phyloP scores from a whole-genome alignment of 495 filamentous ascomycete species.

The Saxophila tyrrhenica region DNA sequence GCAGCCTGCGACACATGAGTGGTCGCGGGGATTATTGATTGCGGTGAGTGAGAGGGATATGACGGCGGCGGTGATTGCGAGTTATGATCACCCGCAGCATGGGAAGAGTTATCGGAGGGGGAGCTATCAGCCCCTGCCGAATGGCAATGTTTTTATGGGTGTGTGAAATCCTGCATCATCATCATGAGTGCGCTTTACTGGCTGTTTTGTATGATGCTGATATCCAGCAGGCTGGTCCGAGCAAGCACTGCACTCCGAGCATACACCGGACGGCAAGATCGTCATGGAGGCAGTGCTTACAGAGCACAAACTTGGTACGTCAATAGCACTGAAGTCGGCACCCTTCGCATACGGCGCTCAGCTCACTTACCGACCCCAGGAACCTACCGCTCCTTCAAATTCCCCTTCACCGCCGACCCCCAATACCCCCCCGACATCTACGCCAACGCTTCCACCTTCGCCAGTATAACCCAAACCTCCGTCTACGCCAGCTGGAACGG shows the following conservation, averaged over 20 bases:
- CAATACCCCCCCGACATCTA: conserved; percentile 2
- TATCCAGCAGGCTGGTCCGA: conserved; percentile 3
- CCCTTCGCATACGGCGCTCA: too few species aligned
- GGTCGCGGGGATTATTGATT: conserved; percentile 3
- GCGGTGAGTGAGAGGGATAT: conserved; percentile 3
- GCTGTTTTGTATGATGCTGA: too few species aligned
- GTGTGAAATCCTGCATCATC: too few species aligned
- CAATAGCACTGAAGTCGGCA: not conserved
- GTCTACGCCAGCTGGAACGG: conserved; percentile 19
- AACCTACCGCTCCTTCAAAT: conserved; percentile 11
- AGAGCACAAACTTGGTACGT: not conserved
- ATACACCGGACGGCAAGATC: conserved; percentile 3
- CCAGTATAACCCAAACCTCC: not conserved
- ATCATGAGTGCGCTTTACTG: too few species aligned
- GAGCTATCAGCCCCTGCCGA: conserved; percentile 1
- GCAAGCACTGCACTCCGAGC: conserved; percentile 2
- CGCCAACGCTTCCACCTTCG: not conserved
- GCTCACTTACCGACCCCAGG: not conserved
- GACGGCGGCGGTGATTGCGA: not conserved
- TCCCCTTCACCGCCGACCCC: conserved; percentile 4
- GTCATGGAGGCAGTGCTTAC: not conserved
- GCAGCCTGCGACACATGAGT: not conserved
- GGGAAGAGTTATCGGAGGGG: not conserved
- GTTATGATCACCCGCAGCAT: conserved; percentile 3
- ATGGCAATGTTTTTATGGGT: conserved; percentile 12